Conservation (phyloP, 179 eudicot genomes). For the Dionaea muscipula region DNA sequence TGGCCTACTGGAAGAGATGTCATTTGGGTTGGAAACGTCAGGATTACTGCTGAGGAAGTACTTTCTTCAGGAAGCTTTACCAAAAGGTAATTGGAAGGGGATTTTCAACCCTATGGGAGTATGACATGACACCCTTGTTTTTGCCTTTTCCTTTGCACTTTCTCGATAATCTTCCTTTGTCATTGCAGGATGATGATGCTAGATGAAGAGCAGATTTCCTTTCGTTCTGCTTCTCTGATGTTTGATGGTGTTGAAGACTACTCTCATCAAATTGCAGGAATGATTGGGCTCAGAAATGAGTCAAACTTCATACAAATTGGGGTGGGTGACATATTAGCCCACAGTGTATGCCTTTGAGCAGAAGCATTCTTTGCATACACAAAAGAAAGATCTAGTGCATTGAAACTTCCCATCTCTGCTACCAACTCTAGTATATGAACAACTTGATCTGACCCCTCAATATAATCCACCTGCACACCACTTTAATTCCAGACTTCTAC, state of each 20-base stretch:
- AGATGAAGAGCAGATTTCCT: conserved; percentile 91
- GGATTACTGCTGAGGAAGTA: conserved; percentile 88
- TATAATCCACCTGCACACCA: too few relatives aligned
- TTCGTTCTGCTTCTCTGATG: conserved; percentile 67
- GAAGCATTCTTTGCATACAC: too few relatives aligned
- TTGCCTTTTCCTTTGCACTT: background rate
- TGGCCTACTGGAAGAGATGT: conserved; percentile 98
- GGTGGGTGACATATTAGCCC: too few relatives aligned
- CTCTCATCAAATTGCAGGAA: conserved; percentile 96
- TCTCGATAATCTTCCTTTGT: background rate
- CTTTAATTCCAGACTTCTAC: too few relatives aligned
- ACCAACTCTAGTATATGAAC: too few relatives aligned
- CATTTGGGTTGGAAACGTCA: conserved; percentile 90
- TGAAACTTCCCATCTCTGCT: too few relatives aligned
- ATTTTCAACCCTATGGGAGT: background rate
- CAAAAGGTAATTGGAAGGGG: conserved; percentile 48
- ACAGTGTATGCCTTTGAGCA: too few relatives aligned
- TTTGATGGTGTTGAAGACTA: conserved; percentile 92
- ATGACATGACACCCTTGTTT: background rate
- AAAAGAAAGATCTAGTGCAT: too few relatives aligned
- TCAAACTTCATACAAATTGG: conserved; percentile 78
- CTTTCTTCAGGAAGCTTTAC: conserved; percentile 95
- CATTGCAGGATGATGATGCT: conserved; percentile 91
- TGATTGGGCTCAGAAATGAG: conserved; percentile 86
- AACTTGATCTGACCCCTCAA: too few relatives aligned